Evolutionary conservation across 179 eudicot species (phyloP).

Genomic region (Heliamphora pulchella): DNA sequence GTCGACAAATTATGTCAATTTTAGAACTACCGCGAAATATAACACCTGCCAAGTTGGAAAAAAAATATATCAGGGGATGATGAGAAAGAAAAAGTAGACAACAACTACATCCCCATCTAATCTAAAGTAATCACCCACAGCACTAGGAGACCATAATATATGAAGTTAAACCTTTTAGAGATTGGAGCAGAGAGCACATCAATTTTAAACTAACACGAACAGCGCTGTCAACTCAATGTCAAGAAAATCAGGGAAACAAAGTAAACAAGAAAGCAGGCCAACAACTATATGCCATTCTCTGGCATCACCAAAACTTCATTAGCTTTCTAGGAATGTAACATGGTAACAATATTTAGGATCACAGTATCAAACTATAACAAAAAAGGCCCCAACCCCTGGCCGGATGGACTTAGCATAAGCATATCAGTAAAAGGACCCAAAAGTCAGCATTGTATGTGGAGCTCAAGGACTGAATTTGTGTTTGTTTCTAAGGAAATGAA

Average conservation of each 20-base stretch:
- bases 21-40: not conserved
- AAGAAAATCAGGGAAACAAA: not conserved
- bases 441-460: not conserved
- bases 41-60: constrained; percentile 2
- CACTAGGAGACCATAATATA: not conserved
- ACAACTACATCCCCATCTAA: not conserved
- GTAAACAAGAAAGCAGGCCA: not conserved
- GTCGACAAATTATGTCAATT: not conserved
- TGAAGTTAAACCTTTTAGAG: not conserved
- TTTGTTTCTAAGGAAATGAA: not conserved
- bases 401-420: not conserved
- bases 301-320: not conserved
- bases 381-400: not conserved
- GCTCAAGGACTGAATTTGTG: not conserved
- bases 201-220: not conserved
- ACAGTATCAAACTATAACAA: not conserved
- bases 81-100: not conserved
- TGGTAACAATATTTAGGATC: not conserved
- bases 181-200: constrained; percentile 1
- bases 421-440: not conserved
- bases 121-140: not conserved
- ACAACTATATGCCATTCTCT: not conserved
- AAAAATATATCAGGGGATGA: not conserved
- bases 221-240: not conserved
- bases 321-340: not conserved